These are phyloP conservation scores for Trametes cingulata DNA, from an alignment of 768 basidiomycete species.

Conservation along the genomic window DNA sequence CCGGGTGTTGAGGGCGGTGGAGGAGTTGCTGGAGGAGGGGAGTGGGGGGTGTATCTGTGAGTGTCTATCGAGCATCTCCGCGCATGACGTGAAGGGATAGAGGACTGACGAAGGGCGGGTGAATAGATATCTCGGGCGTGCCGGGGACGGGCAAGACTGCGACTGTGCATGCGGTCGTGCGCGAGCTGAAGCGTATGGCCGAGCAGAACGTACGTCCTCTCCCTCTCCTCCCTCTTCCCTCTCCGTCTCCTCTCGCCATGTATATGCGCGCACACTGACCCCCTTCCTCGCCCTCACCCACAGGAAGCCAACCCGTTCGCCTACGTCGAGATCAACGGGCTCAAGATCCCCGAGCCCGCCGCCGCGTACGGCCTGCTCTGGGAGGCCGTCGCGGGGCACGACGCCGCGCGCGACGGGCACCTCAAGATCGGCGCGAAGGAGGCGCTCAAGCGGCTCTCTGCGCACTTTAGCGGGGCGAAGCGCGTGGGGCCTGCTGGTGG, in stretches of 20 bases:
- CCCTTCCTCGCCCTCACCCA: too few species aligned
- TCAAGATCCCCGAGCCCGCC: conserved; percentile 89
- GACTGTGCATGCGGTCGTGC: conserved; percentile 90
- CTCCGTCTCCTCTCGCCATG: background rate
- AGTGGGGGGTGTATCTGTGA: conserved; percentile 94
- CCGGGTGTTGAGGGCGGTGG: conserved; percentile 71
- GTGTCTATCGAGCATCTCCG: conserved; percentile 36
- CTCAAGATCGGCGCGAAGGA: conserved; percentile 75
- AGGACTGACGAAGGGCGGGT: background rate
- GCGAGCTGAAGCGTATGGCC: conserved; percentile 89
- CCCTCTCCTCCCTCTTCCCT: too few species aligned
- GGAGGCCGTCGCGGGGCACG: conserved; percentile 88
- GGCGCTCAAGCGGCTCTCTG: conserved; percentile 74
- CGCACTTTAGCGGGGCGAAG: conserved; percentile 70
- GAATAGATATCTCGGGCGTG: conserved; percentile 90
- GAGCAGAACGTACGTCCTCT: conserved; percentile 66
- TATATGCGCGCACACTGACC: background rate
- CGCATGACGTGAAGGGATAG: background rate
- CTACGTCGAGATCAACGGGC: conserved; percentile 97
- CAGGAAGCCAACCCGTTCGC: conserved; percentile 94
- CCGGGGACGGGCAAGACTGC: conserved; percentile 99
- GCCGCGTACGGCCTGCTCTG: conserved; percentile 91
- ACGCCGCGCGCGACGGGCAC: conserved; percentile 60
- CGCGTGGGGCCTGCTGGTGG: conserved; percentile 67
- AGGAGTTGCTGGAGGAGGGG: conserved; percentile 86